phyloP scores from a whole-genome alignment of 2,329 filamentous ascomycete species.

The Hypoxylon sp. region DNA sequence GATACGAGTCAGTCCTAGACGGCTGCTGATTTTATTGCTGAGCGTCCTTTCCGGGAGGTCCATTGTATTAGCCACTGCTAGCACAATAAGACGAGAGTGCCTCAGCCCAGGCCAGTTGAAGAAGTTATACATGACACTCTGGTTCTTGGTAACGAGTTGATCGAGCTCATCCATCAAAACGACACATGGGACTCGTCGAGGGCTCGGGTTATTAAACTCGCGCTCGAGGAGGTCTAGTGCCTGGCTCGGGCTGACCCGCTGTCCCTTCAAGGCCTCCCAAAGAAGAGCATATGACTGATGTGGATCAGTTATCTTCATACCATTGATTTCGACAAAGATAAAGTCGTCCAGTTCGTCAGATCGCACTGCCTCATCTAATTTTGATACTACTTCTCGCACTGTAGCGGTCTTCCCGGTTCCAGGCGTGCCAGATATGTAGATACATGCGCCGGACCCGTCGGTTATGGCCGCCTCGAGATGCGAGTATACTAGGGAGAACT shows the following conservation, averaged over 20 bases:
- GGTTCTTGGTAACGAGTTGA: conserved; percentile 96
- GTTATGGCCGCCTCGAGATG: conserved; percentile 95
- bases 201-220: conserved; percentile 93
- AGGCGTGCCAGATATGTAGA: conserved; percentile 99
- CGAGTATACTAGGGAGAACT: conserved; percentile 92
- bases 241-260: conserved; percentile 91
- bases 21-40: conserved; percentile 98
- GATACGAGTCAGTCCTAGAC: conserved; percentile 90
- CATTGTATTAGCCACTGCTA: conserved; percentile 99
- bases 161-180: conserved; percentile 99
- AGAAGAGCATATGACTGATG: conserved; percentile 95
- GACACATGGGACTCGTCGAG: conserved; percentile 92
- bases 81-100: conserved; percentile 92
- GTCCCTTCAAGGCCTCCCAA: conserved; percentile 95
- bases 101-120: conserved; percentile 98
- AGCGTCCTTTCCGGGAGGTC: conserved; percentile 95
- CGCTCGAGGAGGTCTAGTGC: conserved; percentile 91
- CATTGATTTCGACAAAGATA: conserved; percentile 99
- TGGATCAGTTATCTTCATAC: conserved; percentile 99
- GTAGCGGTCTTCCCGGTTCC: conserved; percentile 98
- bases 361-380: conserved; percentile 87
- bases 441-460: conserved; percentile 93
- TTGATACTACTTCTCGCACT: conserved; percentile 92
- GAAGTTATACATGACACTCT: conserved; percentile 99
- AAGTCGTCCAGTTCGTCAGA: conserved; percentile 97